Evolutionary conservation across 179 eudicot species (phyloP).

Genomic region (Beta macrorhiza): DNA sequence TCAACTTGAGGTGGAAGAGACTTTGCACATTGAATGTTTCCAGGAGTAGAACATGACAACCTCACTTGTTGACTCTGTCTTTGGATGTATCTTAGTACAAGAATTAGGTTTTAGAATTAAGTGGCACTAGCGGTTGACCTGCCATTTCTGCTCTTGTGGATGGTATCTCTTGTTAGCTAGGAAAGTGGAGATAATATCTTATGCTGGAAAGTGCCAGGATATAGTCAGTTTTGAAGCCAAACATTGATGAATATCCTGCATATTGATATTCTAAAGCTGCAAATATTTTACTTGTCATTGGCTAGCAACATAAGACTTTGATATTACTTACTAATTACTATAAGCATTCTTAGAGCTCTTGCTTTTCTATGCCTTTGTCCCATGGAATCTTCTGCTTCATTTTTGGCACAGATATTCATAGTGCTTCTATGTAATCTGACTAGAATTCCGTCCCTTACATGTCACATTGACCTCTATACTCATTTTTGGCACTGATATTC

Average conservation of each 20-base stretch:
- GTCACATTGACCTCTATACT: too few relatives aligned
- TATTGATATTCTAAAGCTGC: background rate
- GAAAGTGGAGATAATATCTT: background rate
- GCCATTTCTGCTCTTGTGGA: constrained; percentile 2
- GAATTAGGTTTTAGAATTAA: background rate
- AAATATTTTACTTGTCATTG: background rate
- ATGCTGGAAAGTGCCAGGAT: background rate
- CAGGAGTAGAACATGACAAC: background rate
- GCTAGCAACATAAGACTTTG: too few relatives aligned
- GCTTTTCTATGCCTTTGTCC: background rate
- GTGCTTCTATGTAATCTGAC: too few relatives aligned
- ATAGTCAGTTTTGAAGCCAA: background rate
- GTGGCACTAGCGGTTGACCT: background rate
- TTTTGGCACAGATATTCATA: too few relatives aligned
- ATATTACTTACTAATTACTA: background rate
- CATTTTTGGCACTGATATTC: too few relatives aligned
- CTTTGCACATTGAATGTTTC: background rate
- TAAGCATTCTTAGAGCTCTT: background rate
- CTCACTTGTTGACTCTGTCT: constrained; percentile 16
- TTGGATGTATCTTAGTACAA: constrained; percentile 17
- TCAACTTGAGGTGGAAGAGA: background rate
- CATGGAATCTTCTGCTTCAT: background rate
- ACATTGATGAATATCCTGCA: background rate
- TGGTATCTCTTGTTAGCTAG: background rate
- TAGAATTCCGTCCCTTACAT: too few relatives aligned